Conservation (phyloP, 139 green algal species). For the Picochlorum sp. region DNA sequence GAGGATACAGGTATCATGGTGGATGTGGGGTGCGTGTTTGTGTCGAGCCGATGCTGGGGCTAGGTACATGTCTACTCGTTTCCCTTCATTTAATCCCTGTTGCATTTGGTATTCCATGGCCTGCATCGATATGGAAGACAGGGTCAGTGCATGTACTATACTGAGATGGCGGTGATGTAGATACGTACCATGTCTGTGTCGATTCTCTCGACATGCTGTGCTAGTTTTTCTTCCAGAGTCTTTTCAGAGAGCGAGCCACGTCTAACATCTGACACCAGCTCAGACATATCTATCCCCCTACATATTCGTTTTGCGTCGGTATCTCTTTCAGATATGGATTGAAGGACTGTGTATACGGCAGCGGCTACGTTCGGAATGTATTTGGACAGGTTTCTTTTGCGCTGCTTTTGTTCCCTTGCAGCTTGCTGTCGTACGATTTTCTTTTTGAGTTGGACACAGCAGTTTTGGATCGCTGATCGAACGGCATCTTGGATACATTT, state of each 20-base stretch:
- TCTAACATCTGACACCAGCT: constrained; percentile 48
- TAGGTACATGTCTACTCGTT: constrained; percentile 39
- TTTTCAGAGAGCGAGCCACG: constrained; percentile 39
- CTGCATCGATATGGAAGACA: constrained; percentile 24
- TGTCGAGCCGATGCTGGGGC: constrained; percentile 31
- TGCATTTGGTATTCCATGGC: constrained; percentile 84
- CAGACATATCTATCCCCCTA: constrained; percentile 29
- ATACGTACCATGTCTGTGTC: constrained; percentile 76
- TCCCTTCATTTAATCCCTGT: constrained; percentile 54
- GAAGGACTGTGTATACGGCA: constrained; percentile 44
- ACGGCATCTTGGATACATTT: constrained; percentile 84
- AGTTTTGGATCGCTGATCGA: constrained; percentile 71
- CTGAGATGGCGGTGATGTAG: too few relatives aligned
- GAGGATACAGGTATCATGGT: constrained; percentile 8
- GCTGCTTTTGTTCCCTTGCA: constrained; percentile 65
- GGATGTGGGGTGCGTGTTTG: constrained; percentile 30
- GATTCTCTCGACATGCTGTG: constrained; percentile 83
- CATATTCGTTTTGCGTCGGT: constrained; percentile 32
- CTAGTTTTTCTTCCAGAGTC: constrained; percentile 53
- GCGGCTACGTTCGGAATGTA: constrained; percentile 83
- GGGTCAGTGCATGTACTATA: too few relatives aligned
- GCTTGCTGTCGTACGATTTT: constrained; percentile 77
- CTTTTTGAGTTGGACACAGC: constrained; percentile 60
- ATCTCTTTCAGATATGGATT: constrained; percentile 28
- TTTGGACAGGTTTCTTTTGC: constrained; percentile 82